Evolutionary conservation across 345 rosid genomes (phyloP).

Genomic region (Triadica sebifera): DNA sequence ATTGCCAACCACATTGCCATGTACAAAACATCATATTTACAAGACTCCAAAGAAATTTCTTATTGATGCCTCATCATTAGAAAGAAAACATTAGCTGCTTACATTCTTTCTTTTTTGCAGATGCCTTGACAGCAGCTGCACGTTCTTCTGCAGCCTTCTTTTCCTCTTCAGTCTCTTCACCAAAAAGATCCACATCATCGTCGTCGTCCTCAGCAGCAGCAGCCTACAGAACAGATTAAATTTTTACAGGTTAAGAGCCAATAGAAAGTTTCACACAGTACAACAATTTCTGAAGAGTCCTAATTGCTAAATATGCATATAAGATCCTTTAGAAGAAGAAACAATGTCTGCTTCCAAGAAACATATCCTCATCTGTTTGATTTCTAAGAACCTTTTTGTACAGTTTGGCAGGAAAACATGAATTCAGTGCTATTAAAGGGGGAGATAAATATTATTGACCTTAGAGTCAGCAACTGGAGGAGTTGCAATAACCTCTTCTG

Average conservation of each 20-base stretch:
- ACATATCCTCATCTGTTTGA: background rate
- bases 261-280: background rate
- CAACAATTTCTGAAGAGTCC: background rate
- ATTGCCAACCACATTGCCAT: background rate
- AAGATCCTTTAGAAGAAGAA: no score
- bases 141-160: constrained; percentile 85
- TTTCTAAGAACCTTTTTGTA: background rate
- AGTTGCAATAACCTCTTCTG: constrained; percentile 62
- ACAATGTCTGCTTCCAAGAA: no score
- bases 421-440: background rate
- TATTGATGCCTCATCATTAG: background rate
- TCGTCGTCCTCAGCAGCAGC: constrained; percentile 47
- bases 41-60: background rate
- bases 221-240: constrained; percentile 33
- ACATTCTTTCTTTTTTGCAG: constrained; percentile 64
- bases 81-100: constrained; percentile 3
- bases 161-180: constrained; percentile 88
- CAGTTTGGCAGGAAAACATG: background rate
- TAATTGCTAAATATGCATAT: background rate
- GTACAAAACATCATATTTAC: background rate
- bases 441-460: constrained; percentile 36
- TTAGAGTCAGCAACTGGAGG: constrained; percentile 72
- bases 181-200: constrained; percentile 79
- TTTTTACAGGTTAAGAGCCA: no score
- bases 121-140: constrained; percentile 59